Base-by-base conservation (phyloP, 129 eudicot species). In the Chrysanthemum lavandulifolium region DNA sequence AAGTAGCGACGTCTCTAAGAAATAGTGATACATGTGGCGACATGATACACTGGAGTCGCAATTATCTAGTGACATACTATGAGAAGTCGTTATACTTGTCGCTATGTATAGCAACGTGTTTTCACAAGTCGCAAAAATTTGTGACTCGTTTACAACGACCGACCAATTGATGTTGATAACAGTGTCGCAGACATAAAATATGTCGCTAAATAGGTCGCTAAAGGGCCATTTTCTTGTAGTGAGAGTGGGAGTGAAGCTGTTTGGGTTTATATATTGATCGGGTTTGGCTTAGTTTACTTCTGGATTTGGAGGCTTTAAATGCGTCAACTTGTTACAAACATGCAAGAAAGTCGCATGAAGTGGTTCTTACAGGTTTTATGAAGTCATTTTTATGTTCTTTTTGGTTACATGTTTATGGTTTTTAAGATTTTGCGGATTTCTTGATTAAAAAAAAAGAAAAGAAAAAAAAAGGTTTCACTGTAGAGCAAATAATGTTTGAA, bases 251-350 rank as follows among this genome's bases (percentile, higher is more conserved):
- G 70, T 23, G 94, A 84, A 59, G 40, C 63, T 19, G 72, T 87
- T 65, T 94, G 98, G 98, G 45, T 88, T 7, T 87, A 75, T 75
- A 88, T 90, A 36, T 61, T 94, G 82, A 67, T 90, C 53, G 98
- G 98, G 55, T 43, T 94, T 82, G 98, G 97, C 3, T 80, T 90
- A 62, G 79, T 83, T 61, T 94, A 90, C 77, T 90, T 94, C 74
- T 72, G 86, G 78, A 64, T 89, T 58, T 94, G 97, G 98, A 73
- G 78, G 16, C 86, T 94, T 48, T 97, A 92, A 69, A 92, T 92
- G 98, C 58, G 83, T 16, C 87, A 85, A 60, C 91, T 87, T 65
- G 84, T 80, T 13, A 77, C 82, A 1, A 85, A 85, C 64, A 80
- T 92, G 91, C 88, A 92, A 86, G 82, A 92, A 89, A 75, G 61